Evolutionary conservation across 805 yeast species (phyloP), one percentile per base, ranked within the genome.

Genomic region (Ogataea trehaloabstinens): DNA sequence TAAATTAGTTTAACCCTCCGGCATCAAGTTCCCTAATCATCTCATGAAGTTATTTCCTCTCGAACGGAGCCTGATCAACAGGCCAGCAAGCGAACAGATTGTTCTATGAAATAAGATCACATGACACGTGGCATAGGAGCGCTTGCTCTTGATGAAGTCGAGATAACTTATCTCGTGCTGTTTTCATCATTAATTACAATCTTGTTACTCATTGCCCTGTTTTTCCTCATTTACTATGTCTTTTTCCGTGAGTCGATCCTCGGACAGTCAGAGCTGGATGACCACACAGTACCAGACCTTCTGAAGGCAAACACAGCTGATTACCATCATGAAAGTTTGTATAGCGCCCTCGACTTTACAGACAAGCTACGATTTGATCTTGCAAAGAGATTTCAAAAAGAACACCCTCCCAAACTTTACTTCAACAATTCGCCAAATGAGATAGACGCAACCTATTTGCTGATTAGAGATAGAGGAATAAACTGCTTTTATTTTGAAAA

Each of bases 381-480:
- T 34, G 52, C 55, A 4, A 46, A 45, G 19, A 45, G 41, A 15
- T 62, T 52, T 38, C 55, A 41, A 37, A 43, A 51, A 13, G 24
- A 21, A 3, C 37, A 57, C 31, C 52, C 53, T 15, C 64, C 67
- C 3, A 24, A 37, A 5, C 49, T 62, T 21, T 46, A 44, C 22
- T 53, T 55, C 32, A 56, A 42, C 37, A 53, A 47, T 34, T 45
- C 55, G 4, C 44, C 50, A 11, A 55, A 46, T 33, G 52, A 59
- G 35, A 47, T 58, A 8, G 56, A 60, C 38, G 50, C 62, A 11
- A 52, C 56, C 4, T 52, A 49, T 34, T 39, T 64, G 27, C 43
- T 58, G 31, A 60, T 63, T 5, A 46, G 67, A 32, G 68, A 64
- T 37, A 40, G 69, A 24, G 69, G 69, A 6, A 61, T 64, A 21